phyloP scores from a whole-genome alignment of 2,329 filamentous ascomycete species.

The Fusarium sp. region DNA sequence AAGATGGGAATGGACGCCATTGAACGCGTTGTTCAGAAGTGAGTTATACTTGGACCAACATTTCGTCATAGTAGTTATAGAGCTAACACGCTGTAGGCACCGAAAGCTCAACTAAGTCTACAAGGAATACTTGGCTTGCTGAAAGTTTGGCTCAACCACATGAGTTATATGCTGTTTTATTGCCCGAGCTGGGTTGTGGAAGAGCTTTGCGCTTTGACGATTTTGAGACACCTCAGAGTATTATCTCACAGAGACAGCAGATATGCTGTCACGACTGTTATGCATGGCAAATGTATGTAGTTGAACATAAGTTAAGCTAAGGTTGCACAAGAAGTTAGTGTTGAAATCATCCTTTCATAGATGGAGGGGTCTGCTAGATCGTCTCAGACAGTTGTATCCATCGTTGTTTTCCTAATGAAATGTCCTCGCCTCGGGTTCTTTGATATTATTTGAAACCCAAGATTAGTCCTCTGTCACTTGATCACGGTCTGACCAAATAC shows the following conservation, averaged over 20 bases:
- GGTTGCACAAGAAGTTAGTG: background rate
- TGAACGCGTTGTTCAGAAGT: conserved; percentile 81
- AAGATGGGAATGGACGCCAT: conserved; percentile 85
- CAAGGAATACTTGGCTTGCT: background rate
- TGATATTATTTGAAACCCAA: background rate
- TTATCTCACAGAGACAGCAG: background rate
- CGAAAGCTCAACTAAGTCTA: conserved; percentile 27
- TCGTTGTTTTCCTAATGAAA: background rate
- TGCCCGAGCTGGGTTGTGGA: background rate
- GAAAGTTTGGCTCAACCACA: background rate
- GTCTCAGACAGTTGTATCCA: background rate
- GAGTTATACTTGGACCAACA: conserved; percentile 41
- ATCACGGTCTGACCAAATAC: background rate
- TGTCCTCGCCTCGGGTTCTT: background rate
- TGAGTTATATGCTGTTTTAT: background rate
- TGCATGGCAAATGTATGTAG: background rate
- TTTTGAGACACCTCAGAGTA: background rate
- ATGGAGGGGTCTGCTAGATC: background rate
- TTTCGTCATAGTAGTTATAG: background rate
- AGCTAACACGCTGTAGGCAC: conserved; percentile 32
- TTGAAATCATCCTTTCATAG: conserved; percentile 3
- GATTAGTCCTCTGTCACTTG: background rate
- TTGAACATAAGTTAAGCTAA: background rate
- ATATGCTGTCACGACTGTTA: background rate
- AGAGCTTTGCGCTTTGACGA: background rate